A percentile compares a stretch with the other conserved stretches of the same genome.
phyloP scores from a whole-genome alignment of 192 early-diverging fungal genomes.

The Funneliformis mosseae region DNA sequence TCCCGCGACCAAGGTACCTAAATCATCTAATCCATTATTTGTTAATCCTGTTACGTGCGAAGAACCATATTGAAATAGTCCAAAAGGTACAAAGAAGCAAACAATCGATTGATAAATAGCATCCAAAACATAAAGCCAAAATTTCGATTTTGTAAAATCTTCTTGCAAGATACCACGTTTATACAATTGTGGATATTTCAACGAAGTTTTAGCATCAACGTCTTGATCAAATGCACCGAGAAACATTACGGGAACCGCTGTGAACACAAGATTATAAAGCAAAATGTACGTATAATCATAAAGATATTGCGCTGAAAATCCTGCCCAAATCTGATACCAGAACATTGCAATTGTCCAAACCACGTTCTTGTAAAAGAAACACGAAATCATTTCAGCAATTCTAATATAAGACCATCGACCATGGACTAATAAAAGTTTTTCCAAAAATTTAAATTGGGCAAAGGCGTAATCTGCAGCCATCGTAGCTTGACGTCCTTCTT shows the following conservation, averaged over 20 bases:
- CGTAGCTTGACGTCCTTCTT: slow-evolving; percentile 93
- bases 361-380: slow-evolving; percentile 96
- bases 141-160: slow-evolving; percentile 72
- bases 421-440: slow-evolving; percentile 85
- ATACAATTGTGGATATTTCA: slow-evolving; percentile 80
- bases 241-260: slow-evolving; percentile 78
- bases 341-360: slow-evolving; percentile 87
- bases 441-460: slow-evolving; percentile 85
- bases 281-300: slow-evolving; percentile 89
- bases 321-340: slow-evolving; percentile 89
- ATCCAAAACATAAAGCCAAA: slow-evolving; percentile 76
- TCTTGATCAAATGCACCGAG: slow-evolving; percentile 86
- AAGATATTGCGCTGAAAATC: slow-evolving; percentile 76
- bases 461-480: slow-evolving; percentile 94
- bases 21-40: slow-evolving; percentile 62
- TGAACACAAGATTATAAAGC: slow-evolving; percentile 88
- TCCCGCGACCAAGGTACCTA: slow-evolving; percentile 77
- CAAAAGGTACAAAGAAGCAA: slow-evolving; percentile 67
- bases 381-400: slow-evolving; percentile 83
- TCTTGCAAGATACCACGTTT: slow-evolving; percentile 69
- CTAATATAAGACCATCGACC: slow-evolving; percentile 92
- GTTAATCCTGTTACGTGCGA: slow-evolving; percentile 48
- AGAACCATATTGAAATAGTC: slow-evolving; percentile 51
- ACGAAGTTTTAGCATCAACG: slow-evolving; percentile 63
- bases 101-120: slow-evolving; percentile 73